Evolutionary conservation across 2,329 filamentous ascomycete species (phyloP).

Genomic region (Apiospora arundinis): DNA sequence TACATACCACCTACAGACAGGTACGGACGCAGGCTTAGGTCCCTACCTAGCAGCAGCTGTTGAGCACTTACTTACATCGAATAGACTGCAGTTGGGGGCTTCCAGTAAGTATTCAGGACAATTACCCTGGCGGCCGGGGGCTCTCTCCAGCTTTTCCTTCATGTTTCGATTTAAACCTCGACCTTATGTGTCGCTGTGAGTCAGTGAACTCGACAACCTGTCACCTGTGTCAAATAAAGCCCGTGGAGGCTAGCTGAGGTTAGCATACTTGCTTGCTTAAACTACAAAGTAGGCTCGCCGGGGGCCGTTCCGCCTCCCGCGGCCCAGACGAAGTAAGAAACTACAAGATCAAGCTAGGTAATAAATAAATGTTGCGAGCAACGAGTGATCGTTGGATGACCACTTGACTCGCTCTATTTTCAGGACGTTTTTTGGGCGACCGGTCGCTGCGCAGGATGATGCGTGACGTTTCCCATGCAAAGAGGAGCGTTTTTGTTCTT

Average conservation of each 20-base stretch:
- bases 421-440: neutral
- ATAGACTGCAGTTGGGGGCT: no score
- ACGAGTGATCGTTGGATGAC: neutral
- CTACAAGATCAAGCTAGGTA: neutral
- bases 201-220: neutral
- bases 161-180: neutral
- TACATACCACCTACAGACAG: no score
- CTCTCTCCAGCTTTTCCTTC: neutral
- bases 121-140: neutral
- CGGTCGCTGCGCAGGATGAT: neutral
- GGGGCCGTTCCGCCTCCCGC: constrained; percentile 13
- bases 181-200: neutral
- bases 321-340: neutral
- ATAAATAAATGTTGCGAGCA: neutral
- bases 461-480: neutral
- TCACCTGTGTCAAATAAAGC: neutral
- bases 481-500: neutral
- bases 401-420: neutral
- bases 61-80: neutral
- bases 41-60: neutral
- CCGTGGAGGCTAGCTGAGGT: neutral
- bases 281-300: neutral
- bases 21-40: no score
- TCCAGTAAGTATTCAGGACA: neutral
- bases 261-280: neutral